A percentile compares a stretch with the other conserved stretches of the same genome.
These are phyloP conservation scores for Biscutella auriculata DNA, from an alignment of 441 rosid genomes.

Conservation along the genomic window DNA sequence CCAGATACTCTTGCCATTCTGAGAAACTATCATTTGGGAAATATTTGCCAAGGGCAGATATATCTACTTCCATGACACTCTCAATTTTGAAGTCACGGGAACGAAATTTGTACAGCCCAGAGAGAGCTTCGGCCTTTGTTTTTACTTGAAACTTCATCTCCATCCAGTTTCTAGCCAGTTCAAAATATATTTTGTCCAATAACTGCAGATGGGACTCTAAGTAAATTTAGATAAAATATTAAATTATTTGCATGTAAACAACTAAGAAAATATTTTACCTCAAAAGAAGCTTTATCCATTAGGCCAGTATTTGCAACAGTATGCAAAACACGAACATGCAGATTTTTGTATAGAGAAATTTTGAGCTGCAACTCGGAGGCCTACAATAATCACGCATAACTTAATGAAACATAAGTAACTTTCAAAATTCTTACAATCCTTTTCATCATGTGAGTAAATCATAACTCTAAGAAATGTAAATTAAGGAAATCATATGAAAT, in stretches of 20 bases:
- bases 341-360: slow-evolving; percentile 45
- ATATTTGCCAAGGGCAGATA: slow-evolving; percentile 45
- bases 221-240: slow-evolving; percentile 19
- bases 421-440: neutral
- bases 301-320: slow-evolving; percentile 42
- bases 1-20: slow-evolving; percentile 72
- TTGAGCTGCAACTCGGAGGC: slow-evolving; percentile 44
- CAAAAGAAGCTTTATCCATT: slow-evolving; percentile 54
- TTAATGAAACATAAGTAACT: slow-evolving; percentile 6
- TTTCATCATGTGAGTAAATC: neutral
- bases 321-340: slow-evolving; percentile 55
- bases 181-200: slow-evolving; percentile 50
- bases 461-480: slow-evolving; percentile 1
- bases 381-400: slow-evolving; percentile 21
- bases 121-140: slow-evolving; percentile 45
- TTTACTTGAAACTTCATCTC: slow-evolving; percentile 59
- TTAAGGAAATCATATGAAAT: slow-evolving; percentile 3
- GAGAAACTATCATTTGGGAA: slow-evolving; percentile 46
- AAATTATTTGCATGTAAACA: neutral
- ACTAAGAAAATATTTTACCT: slow-evolving; percentile 30
- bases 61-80: slow-evolving; percentile 65
- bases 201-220: slow-evolving; percentile 35
- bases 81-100: slow-evolving; percentile 73
- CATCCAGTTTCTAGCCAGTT: slow-evolving; percentile 65
- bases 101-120: slow-evolving; percentile 63